Percentiles rank a stretch among this genome's conserved stretches.
phyloP scores from a whole-genome alignment of 2,329 filamentous ascomycete genomes.

The Botryosphaeria dothidea region DNA sequence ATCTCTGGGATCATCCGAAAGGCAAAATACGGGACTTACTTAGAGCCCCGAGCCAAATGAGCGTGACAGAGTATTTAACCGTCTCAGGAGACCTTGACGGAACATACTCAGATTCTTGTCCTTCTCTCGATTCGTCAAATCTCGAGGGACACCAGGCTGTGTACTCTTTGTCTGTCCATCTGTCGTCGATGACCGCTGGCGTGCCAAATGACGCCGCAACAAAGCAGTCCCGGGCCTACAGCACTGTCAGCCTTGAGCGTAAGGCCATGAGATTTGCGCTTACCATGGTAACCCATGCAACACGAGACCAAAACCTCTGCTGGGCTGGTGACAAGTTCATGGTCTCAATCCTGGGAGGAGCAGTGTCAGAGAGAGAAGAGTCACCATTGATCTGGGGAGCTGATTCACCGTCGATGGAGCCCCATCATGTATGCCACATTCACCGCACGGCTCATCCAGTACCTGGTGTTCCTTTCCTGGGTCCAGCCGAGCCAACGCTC shows the following conservation, averaged over 20 bases:
- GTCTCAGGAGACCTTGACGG: background rate
- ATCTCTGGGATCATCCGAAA: no score
- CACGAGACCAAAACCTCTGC: background rate
- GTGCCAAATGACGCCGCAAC: background rate
- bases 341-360: constrained; percentile 10
- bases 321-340: background rate
- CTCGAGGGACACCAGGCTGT: background rate
- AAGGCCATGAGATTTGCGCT: background rate
- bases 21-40: background rate
- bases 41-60: background rate
- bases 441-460: constrained; percentile 1
- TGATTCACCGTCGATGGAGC: background rate
- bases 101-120: background rate
- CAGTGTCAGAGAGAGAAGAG: no score
- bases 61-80: background rate
- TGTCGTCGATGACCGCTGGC: background rate
- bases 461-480: constrained; percentile 10
- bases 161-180: background rate
- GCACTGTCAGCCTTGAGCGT: background rate
- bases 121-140: constrained; percentile 4
- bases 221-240: background rate
- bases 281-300: constrained; percentile 7
- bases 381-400: no score
- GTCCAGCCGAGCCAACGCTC: constrained; percentile 15
- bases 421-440: constrained; percentile 11